These are phyloP conservation scores for Farysia itapuensis DNA, from an alignment of 1,284 basidiomycete species.

Conservation along the genomic window DNA sequence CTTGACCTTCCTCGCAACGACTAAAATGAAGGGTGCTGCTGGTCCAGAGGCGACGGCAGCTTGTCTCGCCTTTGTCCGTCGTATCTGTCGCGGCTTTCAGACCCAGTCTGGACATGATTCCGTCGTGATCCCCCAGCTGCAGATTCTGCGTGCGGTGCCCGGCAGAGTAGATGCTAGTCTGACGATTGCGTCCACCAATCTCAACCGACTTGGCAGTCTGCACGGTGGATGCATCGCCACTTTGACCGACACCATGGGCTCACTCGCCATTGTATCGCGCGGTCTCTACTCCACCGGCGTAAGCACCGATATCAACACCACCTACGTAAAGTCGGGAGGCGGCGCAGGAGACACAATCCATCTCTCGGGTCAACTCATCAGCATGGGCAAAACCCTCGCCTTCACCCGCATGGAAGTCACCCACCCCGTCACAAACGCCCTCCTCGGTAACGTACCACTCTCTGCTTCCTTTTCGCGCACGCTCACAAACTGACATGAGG, in stretches of 20 bases:
- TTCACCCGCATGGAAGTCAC: constrained; percentile 53
- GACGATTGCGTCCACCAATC: constrained; percentile 35
- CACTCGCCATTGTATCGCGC: constrained; percentile 76
- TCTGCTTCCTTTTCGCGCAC: constrained; percentile 69
- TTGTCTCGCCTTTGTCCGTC: constrained; percentile 41
- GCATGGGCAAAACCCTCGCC: constrained; percentile 51
- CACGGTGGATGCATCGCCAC: constrained; percentile 84
- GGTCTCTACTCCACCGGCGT: constrained; percentile 83
- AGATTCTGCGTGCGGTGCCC: constrained; percentile 35
- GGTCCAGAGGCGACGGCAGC: too few relatives aligned
- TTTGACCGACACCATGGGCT: constrained; percentile 81
- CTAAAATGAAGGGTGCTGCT: too few relatives aligned
- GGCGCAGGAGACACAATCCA: constrained; percentile 29
- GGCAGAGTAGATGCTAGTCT: constrained; percentile 41
- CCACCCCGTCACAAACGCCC: constrained; percentile 37
- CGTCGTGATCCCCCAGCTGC: constrained; percentile 37
- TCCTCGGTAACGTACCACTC: constrained; percentile 55
- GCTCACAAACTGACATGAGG: constrained; percentile 63
- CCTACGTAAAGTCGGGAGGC: constrained; percentile 75
- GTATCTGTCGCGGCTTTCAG: constrained; percentile 24
- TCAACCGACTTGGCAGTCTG: constrained; percentile 62
- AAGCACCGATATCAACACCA: constrained; percentile 81
- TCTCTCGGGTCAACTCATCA: constrained; percentile 34
- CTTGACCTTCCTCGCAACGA: too few relatives aligned
- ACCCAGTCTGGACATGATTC: constrained; percentile 45